Base-by-base conservation (phyloP, 129 eudicot genomes). In the Helichrysum umbraculigerum region DNA sequence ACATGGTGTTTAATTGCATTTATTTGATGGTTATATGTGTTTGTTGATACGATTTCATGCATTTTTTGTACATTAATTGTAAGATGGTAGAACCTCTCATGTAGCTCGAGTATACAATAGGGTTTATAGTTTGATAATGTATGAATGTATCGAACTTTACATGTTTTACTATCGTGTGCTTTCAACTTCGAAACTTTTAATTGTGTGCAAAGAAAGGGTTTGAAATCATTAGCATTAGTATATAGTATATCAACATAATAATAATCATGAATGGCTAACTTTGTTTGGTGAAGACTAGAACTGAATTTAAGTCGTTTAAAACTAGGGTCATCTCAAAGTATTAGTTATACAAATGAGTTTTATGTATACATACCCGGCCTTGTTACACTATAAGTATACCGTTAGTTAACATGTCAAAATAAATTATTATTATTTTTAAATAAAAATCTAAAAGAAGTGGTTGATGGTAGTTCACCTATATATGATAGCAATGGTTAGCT, bases 401-500 rank as follows among this genome's bases (percentile, higher is more conserved):
- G 61, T 79, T 72, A 72, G 83, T 72, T 79, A 72, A 65, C 35
- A 64, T 44, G 78, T 79, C 79, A 80, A 80, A 33, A 37, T 42
- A n/a, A n/a, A n/a, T n/a, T n/a, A n/a, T n/a, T n/a, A n/a, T n/a
- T n/a, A n/a, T n/a, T n/a, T n/a, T n/a, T n/a, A n/a, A n/a, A n/a
- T n/a, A n/a, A n/a, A n/a, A n/a, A n/a, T n/a, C n/a, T n/a, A n/a
- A n/a, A n/a, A n/a, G n/a, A n/a, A n/a, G 83, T 80, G 65, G 83
- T 80, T 80, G 83, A 80, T 60, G 70, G 78, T 67, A 66, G 83
- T 21, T 80, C 79, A 80, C 83, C 83, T 66, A 51, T 66, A 63
- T 37, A 39, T 41, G 47, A 76, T 54, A 57, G 81, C 81, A 74
- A 74, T 41, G 42, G 75, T 58, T 80, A 63, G 83, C 83, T 74